phyloP scores from a whole-genome alignment of 805 yeast species.

The Brettanomyces anomalus region DNA sequence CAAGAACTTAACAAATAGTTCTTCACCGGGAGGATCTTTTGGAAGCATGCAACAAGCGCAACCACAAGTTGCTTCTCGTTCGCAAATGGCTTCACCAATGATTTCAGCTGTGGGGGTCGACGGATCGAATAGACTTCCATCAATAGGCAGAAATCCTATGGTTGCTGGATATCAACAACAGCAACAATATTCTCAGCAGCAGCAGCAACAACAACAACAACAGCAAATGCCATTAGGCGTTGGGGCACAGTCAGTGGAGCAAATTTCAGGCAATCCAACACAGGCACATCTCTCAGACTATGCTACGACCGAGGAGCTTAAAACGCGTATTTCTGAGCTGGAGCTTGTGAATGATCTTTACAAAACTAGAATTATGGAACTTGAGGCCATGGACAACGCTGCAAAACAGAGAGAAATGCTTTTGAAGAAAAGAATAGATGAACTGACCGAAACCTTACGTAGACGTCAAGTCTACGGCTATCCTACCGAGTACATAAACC shows the following conservation, averaged over 20 bases:
- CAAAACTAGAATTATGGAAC: slow-evolving; percentile 71
- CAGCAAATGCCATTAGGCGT: slow-evolving; percentile 2
- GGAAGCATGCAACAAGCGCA: background rate
- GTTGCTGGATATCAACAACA: slow-evolving; percentile 1
- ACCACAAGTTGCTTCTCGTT: background rate
- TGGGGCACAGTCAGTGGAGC: slow-evolving; percentile 4
- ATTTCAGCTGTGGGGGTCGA: background rate
- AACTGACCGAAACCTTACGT: slow-evolving; percentile 17
- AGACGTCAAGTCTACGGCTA: slow-evolving; percentile 2
- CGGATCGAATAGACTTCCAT: background rate
- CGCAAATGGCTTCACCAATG: slow-evolving; percentile 2
- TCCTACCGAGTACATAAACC: background rate
- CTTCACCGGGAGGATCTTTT: background rate
- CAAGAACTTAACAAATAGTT: slow-evolving; percentile 7
- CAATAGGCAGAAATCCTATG: background rate
- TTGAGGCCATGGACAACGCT: slow-evolving; percentile 61
- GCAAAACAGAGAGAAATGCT: slow-evolving; percentile 41
- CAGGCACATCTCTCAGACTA: background rate
- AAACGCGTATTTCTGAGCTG: slow-evolving; percentile 76
- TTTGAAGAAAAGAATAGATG: slow-evolving; percentile 41
- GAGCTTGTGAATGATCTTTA: slow-evolving; percentile 87
- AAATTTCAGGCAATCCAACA: background rate
- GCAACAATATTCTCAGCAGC: slow-evolving; percentile 5
- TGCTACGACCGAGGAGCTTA: slow-evolving; percentile 29
- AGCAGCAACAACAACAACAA: slow-evolving; percentile 3